A percentile compares a stretch with the other conserved stretches of the same genome.
Evolutionary conservation across 78 protist genomes (phyloP).

Genomic region (Mastigamoeba balamuthi): DNA sequence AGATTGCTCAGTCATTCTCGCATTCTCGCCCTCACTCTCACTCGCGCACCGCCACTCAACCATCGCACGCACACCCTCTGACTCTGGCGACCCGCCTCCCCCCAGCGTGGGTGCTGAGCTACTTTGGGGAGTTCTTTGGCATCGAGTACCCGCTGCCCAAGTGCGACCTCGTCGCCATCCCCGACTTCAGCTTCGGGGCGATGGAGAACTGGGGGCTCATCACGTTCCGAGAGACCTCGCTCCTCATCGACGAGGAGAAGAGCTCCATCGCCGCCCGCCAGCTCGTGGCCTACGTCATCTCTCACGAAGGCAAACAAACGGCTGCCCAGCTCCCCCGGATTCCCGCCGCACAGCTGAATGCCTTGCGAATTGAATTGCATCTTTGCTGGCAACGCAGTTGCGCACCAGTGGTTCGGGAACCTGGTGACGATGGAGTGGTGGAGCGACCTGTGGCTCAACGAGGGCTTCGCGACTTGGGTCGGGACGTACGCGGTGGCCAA

Average conservation of each 20-base stretch:
- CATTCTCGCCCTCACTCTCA: too few relatives aligned
- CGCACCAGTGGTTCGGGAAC: constrained; percentile 92
- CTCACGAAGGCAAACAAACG: constrained; percentile 64
- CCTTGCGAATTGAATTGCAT: background rate
- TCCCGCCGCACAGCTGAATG: background rate
- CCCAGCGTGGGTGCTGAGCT: constrained; percentile 13
- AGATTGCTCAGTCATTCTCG: background rate
- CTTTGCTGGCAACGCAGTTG: too few relatives aligned
- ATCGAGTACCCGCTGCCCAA: constrained; percentile 77
- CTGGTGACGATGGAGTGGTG: constrained; percentile 97
- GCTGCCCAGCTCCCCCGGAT: background rate
- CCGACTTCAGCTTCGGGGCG: constrained; percentile 77
- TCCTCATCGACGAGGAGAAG: constrained; percentile 33
- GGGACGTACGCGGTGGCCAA: constrained; percentile 43
- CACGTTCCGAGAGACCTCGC: constrained; percentile 59
- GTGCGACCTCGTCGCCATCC: constrained; percentile 67
- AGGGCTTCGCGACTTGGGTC: constrained; percentile 77
- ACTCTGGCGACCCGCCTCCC: too few relatives aligned
- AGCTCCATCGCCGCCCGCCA: constrained; percentile 27
- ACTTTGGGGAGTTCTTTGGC: constrained; percentile 51
- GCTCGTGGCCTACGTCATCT: constrained; percentile 52
- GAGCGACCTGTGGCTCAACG: constrained; percentile 85
- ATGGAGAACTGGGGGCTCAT: constrained; percentile 84
- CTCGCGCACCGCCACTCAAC: too few relatives aligned
- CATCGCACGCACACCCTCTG: too few relatives aligned